Base-by-base conservation (phyloP, 2,329 filamentous ascomycete genomes). In the Herpotrichia juniperi region DNA sequence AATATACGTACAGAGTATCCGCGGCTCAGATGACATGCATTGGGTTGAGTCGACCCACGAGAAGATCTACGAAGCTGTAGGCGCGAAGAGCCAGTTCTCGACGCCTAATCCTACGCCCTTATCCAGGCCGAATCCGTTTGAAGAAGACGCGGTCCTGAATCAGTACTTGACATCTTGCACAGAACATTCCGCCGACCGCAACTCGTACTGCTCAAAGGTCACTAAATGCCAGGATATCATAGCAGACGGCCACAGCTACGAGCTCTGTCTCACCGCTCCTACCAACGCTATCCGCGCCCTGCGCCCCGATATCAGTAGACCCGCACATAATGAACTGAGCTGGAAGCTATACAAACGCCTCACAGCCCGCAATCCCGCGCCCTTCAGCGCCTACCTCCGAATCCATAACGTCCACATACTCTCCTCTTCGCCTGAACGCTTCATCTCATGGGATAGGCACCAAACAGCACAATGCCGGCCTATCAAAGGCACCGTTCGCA, bases 401-500 rank as follows among this genome's bases (percentile, higher is more conserved):
- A 81, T 97, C 14, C 63, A 68, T 43, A 74, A 72, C 24, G 59
- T 79, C 3, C 92, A 90, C 1, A 81, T 97, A 25, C 79, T 96
- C 39, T 90, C 89, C 72, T 90, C 88, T 64, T 96, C 91, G 3
- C 93, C 93, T 0, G 93, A 97, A 75, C 89, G 93, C 2, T 97
- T 96, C 68, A 83, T 97, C 14, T 85, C 84, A 49, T 89, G 85
- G 84, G 79, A 81, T 34, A 77, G 81, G 34, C 59, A 67, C 1
- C 87, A 88, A 0, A 73, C 78, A 35, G 90, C 87, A 69, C 86
- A 89, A 55, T 94, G 97, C 81, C 86, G 93, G 7, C 93, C 93
- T 0, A 97, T 97, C 85, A 97, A 97, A 78, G 93, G 93, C 42
- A 97, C 93, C 0, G 91, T 97, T n/a, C 87, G 87, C 62, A 96